These are phyloP conservation scores for Fusarium austroafricanum DNA, from an alignment of 2,329 filamentous ascomycete species.

Conservation along the genomic window DNA sequence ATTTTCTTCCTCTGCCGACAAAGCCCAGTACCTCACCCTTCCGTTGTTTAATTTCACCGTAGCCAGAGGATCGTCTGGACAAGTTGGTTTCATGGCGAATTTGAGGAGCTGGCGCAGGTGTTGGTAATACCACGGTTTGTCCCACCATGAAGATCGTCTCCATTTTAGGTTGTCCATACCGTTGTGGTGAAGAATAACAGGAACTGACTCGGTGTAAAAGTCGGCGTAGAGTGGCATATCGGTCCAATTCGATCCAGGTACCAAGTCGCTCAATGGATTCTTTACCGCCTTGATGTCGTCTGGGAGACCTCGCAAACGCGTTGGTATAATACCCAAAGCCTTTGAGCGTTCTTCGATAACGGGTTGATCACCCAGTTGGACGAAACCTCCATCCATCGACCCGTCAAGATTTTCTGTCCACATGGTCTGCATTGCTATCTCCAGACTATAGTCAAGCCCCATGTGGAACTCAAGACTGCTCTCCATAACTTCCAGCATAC, in stretches of 20 bases:
- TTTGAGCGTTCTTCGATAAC: neutral
- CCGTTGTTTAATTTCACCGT: neutral
- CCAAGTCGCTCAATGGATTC: neutral
- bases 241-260: neutral
- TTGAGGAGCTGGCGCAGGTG: neutral
- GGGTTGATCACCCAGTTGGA: neutral
- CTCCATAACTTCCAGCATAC: neutral
- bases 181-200: slow-evolving; percentile 4
- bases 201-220: neutral
- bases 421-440: neutral
- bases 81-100: neutral
- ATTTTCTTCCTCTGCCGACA: neutral
- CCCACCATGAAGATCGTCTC: neutral
- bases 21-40: slow-evolving; percentile 4
- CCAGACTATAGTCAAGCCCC: slow-evolving; percentile 1
- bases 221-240: slow-evolving; percentile 11
- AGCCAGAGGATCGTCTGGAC: neutral
- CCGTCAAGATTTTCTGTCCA: neutral
- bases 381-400: neutral
- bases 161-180: neutral
- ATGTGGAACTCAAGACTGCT: neutral
- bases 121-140: slow-evolving; percentile 13
- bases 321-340: neutral
- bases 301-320: neutral
- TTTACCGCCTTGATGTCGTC: neutral